Evolutionary conservation across 306 rosid species (phyloP).

Genomic region (Oxytropis ochrocephala): DNA sequence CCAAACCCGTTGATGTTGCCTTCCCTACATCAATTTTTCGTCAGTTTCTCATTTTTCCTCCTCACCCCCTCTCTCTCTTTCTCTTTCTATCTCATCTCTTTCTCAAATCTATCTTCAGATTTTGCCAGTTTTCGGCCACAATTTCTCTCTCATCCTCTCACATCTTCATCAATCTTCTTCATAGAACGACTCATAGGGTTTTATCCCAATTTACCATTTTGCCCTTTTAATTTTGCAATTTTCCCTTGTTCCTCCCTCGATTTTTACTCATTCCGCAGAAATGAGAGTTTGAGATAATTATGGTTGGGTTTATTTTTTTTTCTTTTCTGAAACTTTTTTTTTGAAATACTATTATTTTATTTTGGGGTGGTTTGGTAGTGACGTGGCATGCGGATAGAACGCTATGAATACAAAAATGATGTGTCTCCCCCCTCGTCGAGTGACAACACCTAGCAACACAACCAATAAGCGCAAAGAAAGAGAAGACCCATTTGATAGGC

Average conservation of each 20-base stretch:
- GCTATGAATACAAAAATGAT: slow-evolving; percentile 93
- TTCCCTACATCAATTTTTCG: background rate
- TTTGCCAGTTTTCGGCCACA: slow-evolving; percentile 11
- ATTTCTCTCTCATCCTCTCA: background rate
- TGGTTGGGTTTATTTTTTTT: background rate
- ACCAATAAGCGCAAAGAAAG: slow-evolving; percentile 61
- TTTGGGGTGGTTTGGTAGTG: slow-evolving; percentile 27
- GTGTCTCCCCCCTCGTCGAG: slow-evolving; percentile 95
- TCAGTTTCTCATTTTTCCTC: background rate
- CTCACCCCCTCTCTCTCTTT: background rate
- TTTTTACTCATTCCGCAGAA: background rate
- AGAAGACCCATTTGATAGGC: slow-evolving; percentile 39
- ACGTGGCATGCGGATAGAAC: slow-evolving; percentile 62
- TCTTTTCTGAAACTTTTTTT: background rate
- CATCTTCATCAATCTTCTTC: background rate
- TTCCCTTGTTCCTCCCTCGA: background rate
- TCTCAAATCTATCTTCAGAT: background rate
- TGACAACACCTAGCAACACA: slow-evolving; percentile 31
- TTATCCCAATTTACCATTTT: background rate
- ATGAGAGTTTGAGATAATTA: background rate
- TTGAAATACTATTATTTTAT: background rate
- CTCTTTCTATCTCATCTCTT: background rate
- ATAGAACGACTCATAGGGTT: background rate
- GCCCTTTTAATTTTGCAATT: background rate
- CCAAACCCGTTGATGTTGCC: background rate